Conservation (phyloP, 2,329 filamentous ascomycete genomes). For the Xylaria sp. region DNA sequence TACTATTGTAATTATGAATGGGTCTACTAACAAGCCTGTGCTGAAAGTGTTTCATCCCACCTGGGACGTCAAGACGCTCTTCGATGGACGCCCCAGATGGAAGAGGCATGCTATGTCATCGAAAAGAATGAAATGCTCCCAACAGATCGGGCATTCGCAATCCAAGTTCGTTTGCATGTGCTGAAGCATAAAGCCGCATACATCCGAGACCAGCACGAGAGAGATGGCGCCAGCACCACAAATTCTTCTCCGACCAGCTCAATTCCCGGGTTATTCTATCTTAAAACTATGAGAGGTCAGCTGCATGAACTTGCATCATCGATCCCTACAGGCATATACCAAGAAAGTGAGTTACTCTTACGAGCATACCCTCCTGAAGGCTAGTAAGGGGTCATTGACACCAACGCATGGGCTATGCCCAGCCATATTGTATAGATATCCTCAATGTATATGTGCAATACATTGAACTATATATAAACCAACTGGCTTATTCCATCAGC, state of each 20-base stretch:
- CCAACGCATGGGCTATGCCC: conserved; percentile 27
- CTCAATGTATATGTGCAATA: conserved; percentile 46
- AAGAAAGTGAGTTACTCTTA: conserved; percentile 34
- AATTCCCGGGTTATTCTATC: conserved; percentile 44
- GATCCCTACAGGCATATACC: conserved; percentile 41
- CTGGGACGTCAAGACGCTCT: conserved; percentile 51
- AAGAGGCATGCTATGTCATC: conserved; percentile 50
- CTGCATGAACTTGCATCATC: conserved; percentile 49
- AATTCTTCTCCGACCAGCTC: conserved; percentile 31
- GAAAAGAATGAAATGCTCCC: conserved; percentile 43
- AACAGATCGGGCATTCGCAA: conserved; percentile 48
- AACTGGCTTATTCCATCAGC: conserved; percentile 45
- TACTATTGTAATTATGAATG: background rate
- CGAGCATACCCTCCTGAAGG: background rate
- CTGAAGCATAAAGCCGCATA: conserved; percentile 49
- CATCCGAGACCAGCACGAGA: conserved; percentile 48
- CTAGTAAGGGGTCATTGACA: conserved; percentile 16
- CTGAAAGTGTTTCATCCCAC: conserved; percentile 49
- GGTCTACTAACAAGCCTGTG: background rate
- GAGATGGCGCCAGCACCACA: conserved; percentile 24
- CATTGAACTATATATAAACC: conserved; percentile 40
- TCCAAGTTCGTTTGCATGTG: conserved; percentile 54
- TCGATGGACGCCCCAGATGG: conserved; percentile 55
- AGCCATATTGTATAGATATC: conserved; percentile 35
- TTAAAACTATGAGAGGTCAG: conserved; percentile 49